phyloP scores from a whole-genome alignment of 176 grass and related monocot species.

The Avena eriantha region DNA sequence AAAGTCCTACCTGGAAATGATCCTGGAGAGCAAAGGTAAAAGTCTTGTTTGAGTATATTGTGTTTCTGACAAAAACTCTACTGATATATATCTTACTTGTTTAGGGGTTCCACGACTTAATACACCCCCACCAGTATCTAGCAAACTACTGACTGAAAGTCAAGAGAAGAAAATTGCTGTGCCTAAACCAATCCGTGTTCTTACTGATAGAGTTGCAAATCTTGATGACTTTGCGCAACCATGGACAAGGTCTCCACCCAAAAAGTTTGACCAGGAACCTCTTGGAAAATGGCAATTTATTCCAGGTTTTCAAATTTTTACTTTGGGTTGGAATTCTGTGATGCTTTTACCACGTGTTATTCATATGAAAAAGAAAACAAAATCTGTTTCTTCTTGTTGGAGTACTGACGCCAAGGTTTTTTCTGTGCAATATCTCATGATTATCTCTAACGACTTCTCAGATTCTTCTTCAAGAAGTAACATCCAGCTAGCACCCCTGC shows the following conservation, averaged over 20 bases:
- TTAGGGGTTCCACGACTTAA: conserved; percentile 90
- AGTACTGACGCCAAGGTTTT: conserved; percentile 3
- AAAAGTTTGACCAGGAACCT: conserved; percentile 83
- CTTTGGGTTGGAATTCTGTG: conserved; percentile 16
- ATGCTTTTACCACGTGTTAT: conserved; percentile 29
- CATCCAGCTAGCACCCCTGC: conserved; percentile 71
- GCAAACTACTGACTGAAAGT: conserved; percentile 70
- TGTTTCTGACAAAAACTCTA: background rate
- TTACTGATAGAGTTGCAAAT: conserved; percentile 52
- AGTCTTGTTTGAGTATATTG: conserved; percentile 25
- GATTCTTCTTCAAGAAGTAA: conserved; percentile 90
- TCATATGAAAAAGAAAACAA: conserved; percentile 5
- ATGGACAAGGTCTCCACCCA: conserved; percentile 93
- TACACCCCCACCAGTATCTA: conserved; percentile 85
- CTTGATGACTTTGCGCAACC: conserved; percentile 81
- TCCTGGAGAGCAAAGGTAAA: conserved; percentile 91
- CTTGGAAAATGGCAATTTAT: conserved; percentile 89
- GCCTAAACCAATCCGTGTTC: conserved; percentile 84
- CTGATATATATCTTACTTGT: conserved; percentile 58
- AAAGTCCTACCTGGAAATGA: conserved; percentile 99
- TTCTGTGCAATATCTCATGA: conserved; percentile 21
- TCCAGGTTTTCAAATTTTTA: conserved; percentile 68
- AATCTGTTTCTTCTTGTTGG: conserved; percentile 17
- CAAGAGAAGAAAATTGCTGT: conserved; percentile 85
- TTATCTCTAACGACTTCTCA: conserved; percentile 53